phyloP scores from a whole-genome alignment of 2,329 filamentous ascomycete species.

The Rutstroemia sp. region DNA sequence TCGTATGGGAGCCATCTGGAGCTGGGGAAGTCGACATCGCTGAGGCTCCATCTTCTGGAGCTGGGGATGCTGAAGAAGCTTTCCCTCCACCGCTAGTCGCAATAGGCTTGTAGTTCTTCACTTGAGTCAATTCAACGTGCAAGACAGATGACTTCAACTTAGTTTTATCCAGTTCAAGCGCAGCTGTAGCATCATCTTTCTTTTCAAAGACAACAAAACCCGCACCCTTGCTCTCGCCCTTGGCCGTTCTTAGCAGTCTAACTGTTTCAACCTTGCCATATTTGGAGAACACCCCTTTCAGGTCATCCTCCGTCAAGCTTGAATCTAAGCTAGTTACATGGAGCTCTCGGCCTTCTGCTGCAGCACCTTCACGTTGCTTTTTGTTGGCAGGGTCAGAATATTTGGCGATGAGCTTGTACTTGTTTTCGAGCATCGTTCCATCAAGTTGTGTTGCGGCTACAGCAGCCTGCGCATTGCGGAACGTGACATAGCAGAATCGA shows the following conservation, averaged over 20 bases:
- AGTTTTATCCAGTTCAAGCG: conserved; percentile 61
- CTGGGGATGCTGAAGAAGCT: conserved; percentile 28
- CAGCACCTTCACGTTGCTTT: conserved; percentile 70
- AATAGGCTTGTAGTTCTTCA: conserved; percentile 48
- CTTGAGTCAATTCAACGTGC: conserved; percentile 53
- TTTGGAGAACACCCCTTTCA: conserved; percentile 63
- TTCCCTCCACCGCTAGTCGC: conserved; percentile 36
- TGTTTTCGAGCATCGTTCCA: conserved; percentile 59
- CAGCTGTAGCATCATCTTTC: conserved; percentile 61
- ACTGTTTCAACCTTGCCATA: conserved; percentile 70
- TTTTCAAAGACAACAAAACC: conserved; percentile 73
- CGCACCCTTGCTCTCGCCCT: conserved; percentile 66
- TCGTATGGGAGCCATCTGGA: conserved; percentile 16
- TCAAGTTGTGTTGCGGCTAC: conserved; percentile 66
- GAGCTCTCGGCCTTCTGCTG: conserved; percentile 82
- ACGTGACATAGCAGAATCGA: conserved; percentile 95
- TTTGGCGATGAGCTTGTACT: conserved; percentile 64
- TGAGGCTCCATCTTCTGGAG: conserved; percentile 28
- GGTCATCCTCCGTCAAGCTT: conserved; percentile 55
- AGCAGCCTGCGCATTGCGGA: conserved; percentile 61
- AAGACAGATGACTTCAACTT: conserved; percentile 62
- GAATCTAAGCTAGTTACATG: conserved; percentile 65
- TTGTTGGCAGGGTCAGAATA: conserved; percentile 77
- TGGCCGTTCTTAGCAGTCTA: conserved; percentile 60
- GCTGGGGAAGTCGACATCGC: conserved; percentile 23